Base-by-base conservation (phyloP, 495 filamentous ascomycete genomes). In the Evernia prunastri region DNA sequence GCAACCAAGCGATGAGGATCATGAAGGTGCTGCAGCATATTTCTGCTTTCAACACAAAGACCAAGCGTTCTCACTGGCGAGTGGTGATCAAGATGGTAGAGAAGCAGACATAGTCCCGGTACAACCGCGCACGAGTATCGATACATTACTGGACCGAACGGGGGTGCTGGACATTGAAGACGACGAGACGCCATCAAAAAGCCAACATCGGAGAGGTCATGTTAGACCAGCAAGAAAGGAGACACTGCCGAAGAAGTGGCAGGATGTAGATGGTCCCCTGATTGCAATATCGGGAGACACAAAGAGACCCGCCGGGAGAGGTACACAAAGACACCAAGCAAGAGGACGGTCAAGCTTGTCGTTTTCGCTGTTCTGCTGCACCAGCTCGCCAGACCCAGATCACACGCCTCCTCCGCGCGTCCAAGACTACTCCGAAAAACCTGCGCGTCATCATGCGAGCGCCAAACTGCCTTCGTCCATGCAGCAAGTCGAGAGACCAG, bases 41-140 rank as follows among this genome's bases (percentile, higher is more conserved):
- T 98, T 90, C 72, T 98, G 94, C 80, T 95, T 90, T 87, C 89
- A 95, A 71, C 94, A 98, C 75, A 90, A 90, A 68, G 90, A 95
- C 64, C 94, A 98, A 73, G 90, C 90, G 27, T 74, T 69, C 9
- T 67, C 67, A 25, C 56, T 77, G 7, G 63, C 69, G 33, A 18
- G 27, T 4, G 42, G 25, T 18, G 53, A 62, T 25, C 63, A 62
- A 59, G 67, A 53, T 66, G 49, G 63, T 31, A 33, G 58, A 65
- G 59, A 60, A 27, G 56, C 58, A 10, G 60, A 43, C 23, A 71
- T 70, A 12, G 70, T 69, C 40, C 72, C 70, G 39, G 64, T 84
- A 31, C 79, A 86, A 68, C 77, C 84, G 59, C 80, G 88, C 61
- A 85, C 83, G 45, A 96, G 91, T 71, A 81, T 96, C 54, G 92